Base-by-base conservation (phyloP, 257 asterid species). In the Oldenlandia corymbosa region DNA sequence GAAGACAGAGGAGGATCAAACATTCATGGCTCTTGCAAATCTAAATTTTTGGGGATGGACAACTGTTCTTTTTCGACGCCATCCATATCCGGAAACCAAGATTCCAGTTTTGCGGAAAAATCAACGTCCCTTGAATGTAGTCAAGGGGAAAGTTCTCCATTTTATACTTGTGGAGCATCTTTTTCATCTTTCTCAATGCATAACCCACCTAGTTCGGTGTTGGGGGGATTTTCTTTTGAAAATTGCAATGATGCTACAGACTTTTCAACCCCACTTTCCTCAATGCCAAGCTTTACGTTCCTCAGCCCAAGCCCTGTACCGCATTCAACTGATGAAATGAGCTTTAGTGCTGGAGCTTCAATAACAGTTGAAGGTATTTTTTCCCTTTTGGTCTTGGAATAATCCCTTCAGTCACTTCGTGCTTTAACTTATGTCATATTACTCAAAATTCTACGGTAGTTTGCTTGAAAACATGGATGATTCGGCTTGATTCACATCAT, bases 221-320 rank as follows among this genome's bases (percentile, higher is more conserved):
- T 71, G 0, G 80, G 71, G 60, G 74, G 70, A 18, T 68, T 49
- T 65, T 74, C 62, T 64, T 74, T 73, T 41, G 68, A 60, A 21
- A 66, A 71, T 66, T 72, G 14, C 62, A 34, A 55, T 65, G 54
- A 49, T 59, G 77, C 71, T n/a, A 49, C 71, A 1, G 81, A 78
- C 8, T 67, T 81, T 67, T 75, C 83, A 10, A 76, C 90, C 57
- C 87, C 87, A 34, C 31, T 84, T 65, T 68, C 74, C 64, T 81
- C 87, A 14, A 76, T 81, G 83, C 87, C 85, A 34, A 84, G 90
- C 50, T 84, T 84, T 70, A 72, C 87, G 50, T 84, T 84, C 69
- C 76, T 71, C 67, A 84, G 83, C 64, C 87, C 84, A 0, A 62
- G 46, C 36, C 64, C 73, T 16, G 14, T 66, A 46, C 37, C 70